Evolutionary conservation across 805 yeast species (phyloP).

Genomic region (Suhomyces sp.): DNA sequence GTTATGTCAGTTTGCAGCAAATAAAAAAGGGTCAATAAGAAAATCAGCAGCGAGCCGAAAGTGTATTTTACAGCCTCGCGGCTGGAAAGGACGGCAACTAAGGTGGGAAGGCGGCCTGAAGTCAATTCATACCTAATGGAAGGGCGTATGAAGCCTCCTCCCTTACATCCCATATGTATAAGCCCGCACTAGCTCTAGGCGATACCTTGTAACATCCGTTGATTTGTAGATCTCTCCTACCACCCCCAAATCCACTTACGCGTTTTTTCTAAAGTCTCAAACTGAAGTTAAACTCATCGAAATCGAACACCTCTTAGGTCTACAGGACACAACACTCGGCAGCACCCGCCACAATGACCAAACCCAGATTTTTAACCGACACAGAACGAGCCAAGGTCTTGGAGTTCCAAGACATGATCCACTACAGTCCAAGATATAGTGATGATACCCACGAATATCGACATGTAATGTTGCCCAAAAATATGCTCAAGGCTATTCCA

Average conservation of each 20-base stretch:
- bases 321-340: not conserved
- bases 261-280: not conserved
- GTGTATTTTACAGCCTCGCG: not conserved
- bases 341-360: slow-evolving; percentile 25
- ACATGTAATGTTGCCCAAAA: slow-evolving; percentile 96
- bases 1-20: not conserved
- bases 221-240: not conserved
- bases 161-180: not conserved
- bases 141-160: not conserved
- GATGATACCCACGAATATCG: slow-evolving; percentile 92
- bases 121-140: not conserved
- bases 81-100: not conserved
- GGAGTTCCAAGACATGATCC: slow-evolving; percentile 91
- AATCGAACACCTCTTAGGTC: not conserved
- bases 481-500: slow-evolving; percentile 91
- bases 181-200: not conserved
- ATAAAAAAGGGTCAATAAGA: not conserved
- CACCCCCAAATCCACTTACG: not conserved
- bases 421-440: slow-evolving; percentile 88
- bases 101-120: not conserved
- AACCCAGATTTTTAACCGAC: slow-evolving; percentile 74
- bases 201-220: not conserved
- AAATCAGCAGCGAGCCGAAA: not conserved
- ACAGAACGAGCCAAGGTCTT: slow-evolving; percentile 81
- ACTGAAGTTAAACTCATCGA: not conserved